Evolutionary conservation across 768 basidiomycete genomes (phyloP).

Genomic region (Lactarius pseudohatsudake): DNA sequence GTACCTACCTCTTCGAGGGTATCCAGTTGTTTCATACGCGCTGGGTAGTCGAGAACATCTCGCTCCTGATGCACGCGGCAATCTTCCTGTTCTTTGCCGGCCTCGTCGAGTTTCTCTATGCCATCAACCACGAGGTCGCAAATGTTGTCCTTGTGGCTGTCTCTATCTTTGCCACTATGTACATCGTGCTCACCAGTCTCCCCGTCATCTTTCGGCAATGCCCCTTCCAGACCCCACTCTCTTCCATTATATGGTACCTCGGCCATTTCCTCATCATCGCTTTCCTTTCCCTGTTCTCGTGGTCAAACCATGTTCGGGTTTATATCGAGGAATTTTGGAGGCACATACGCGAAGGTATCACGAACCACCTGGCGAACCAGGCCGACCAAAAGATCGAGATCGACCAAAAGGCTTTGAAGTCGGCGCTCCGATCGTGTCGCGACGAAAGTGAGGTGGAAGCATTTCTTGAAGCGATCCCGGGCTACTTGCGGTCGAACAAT

Average conservation of each 20-base stretch:
- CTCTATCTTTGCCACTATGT: not conserved
- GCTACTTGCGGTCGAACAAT: slow-evolving; percentile 4
- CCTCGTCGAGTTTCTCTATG: slow-evolving; percentile 6
- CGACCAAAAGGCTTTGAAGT: not conserved
- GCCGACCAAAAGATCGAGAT: not conserved
- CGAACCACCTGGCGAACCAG: not conserved
- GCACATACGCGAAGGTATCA: not conserved
- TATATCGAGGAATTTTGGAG: not conserved
- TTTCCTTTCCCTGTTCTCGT: not conserved
- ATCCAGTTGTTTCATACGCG: slow-evolving; percentile 1
- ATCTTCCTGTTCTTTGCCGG: slow-evolving; percentile 12
- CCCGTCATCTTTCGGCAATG: slow-evolving; percentile 7
- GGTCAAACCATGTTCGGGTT: slow-evolving; percentile 4
- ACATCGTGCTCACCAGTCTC: slow-evolving; percentile 4
- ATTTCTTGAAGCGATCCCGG: slow-evolving; percentile 9
- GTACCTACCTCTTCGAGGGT: slow-evolving; percentile 13
- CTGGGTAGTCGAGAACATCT: slow-evolving; percentile 13
- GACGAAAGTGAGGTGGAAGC: slow-evolving; percentile 4
- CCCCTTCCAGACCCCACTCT: slow-evolving; percentile 5
- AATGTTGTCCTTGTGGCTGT: not conserved
- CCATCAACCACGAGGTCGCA: slow-evolving; percentile 7
- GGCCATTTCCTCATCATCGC: not conserved
- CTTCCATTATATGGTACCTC: slow-evolving; percentile 4
- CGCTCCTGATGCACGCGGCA: slow-evolving; percentile 12
- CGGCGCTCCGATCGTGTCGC: not conserved